phyloP scores from a whole-genome alignment of 345 rosid genomes.

The Eucalyptus curtisii region DNA sequence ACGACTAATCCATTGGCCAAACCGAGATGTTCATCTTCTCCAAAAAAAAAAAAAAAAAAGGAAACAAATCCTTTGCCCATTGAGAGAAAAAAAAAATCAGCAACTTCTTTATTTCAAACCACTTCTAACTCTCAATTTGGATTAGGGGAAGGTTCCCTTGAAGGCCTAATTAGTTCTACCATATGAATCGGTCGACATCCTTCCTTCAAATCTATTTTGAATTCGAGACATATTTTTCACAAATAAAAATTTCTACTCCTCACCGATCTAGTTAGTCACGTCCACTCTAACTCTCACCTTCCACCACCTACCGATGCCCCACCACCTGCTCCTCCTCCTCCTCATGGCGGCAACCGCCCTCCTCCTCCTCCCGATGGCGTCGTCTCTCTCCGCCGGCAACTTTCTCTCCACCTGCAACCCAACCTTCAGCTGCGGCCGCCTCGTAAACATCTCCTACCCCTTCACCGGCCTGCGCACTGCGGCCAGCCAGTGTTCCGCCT shows the following conservation, averaged over 20 bases:
- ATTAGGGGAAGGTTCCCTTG: fast-evolving
- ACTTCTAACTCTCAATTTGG: no score
- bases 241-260: no score
- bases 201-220: no score
- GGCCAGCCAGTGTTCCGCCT: slow-evolving; percentile 25
- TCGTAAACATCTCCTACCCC: slow-evolving; percentile 19
- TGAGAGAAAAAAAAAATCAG: no score
- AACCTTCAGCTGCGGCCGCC: slow-evolving; percentile 17
- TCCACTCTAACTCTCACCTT: background rate
- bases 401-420: background rate
- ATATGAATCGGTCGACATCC: no score
- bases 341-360: background rate
- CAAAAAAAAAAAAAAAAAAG: no score
- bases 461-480: slow-evolving; percentile 30
- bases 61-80: no score
- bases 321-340: background rate
- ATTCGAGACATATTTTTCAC: no score
- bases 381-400: background rate
- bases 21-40: no score
- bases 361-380: background rate
- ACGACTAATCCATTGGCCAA: no score
- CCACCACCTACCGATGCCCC: background rate
- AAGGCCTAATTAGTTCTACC: no score
- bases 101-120: no score
- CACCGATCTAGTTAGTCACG: background rate